Evolutionary conservation across 805 yeast genomes (phyloP).

Genomic region (Candida peoriensis): DNA sequence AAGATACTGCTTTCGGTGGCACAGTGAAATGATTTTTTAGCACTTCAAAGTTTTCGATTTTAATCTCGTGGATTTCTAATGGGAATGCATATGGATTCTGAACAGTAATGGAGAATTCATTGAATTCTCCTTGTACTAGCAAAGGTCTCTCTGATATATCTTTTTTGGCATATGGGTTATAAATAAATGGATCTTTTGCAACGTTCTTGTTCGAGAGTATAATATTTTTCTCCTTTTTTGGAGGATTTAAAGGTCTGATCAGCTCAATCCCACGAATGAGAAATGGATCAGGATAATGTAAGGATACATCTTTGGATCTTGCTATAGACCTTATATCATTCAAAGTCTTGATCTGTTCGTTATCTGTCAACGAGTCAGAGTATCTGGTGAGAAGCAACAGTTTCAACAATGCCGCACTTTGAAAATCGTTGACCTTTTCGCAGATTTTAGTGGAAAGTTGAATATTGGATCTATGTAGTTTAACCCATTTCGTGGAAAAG

Average conservation of each 20-base stretch:
- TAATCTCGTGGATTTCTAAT: slow-evolving; percentile 49
- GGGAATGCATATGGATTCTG: slow-evolving; percentile 83
- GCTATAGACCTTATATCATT: slow-evolving; percentile 28
- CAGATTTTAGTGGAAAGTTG: slow-evolving; percentile 49
- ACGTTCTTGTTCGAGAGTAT: not conserved
- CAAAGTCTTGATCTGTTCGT: slow-evolving; percentile 49
- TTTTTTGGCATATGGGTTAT: slow-evolving; percentile 49
- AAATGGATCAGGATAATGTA: slow-evolving; percentile 70
- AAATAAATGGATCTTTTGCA: slow-evolving; percentile 37
- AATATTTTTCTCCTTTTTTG: slow-evolving; percentile 14
- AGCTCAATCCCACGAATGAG: slow-evolving; percentile 49
- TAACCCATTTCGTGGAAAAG: slow-evolving; percentile 43
- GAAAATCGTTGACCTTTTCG: slow-evolving; percentile 42
- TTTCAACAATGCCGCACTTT: slow-evolving; percentile 41
- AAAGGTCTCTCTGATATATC: slow-evolving; percentile 22
- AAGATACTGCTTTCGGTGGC: slow-evolving; percentile 32
- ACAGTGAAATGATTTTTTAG: slow-evolving; percentile 29
- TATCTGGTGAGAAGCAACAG: slow-evolving; percentile 52
- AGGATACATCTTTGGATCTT: slow-evolving; percentile 20
- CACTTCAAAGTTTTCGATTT: slow-evolving; percentile 30
- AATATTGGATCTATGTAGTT: slow-evolving; percentile 51
- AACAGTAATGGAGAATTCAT: slow-evolving; percentile 49
- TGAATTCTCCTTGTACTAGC: slow-evolving; percentile 58
- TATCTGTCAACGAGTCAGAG: slow-evolving; percentile 44
- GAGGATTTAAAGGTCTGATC: slow-evolving; percentile 23